phyloP scores from a whole-genome alignment of 495 filamentous ascomycete genomes.

The Tuber melanosporum region DNA sequence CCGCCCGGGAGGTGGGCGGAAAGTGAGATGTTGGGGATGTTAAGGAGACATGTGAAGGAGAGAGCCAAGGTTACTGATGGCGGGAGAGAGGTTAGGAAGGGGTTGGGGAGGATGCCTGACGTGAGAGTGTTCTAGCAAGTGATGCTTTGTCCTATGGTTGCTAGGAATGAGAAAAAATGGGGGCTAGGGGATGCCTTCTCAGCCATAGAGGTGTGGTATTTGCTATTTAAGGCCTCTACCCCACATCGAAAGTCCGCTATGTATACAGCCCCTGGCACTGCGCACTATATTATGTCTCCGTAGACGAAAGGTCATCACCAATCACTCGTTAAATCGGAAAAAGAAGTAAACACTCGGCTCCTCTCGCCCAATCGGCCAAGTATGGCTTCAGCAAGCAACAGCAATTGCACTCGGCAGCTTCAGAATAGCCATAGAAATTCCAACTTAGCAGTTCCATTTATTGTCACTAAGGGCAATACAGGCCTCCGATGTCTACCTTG shows the following conservation, averaged over 20 bases:
- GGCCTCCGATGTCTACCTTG: background rate
- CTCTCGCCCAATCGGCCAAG: background rate
- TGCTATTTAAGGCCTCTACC: background rate
- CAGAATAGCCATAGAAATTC: background rate
- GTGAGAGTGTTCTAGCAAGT: constrained; percentile 26
- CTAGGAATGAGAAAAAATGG: background rate
- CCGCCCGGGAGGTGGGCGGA: constrained; percentile 78
- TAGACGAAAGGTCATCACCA: background rate
- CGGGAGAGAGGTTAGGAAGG: constrained; percentile 7
- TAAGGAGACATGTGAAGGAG: constrained; percentile 69
- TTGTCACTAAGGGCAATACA: background rate
- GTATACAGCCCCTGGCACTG: background rate
- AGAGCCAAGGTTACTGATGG: constrained; percentile 29
- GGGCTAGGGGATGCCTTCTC: background rate
- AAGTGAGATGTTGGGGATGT: constrained; percentile 66
- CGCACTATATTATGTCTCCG: background rate
- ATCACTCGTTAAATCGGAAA: background rate
- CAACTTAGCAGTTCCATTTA: background rate
- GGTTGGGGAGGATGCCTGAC: constrained; percentile 39
- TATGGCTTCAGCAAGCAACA: background rate
- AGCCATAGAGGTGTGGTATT: background rate
- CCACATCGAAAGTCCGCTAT: background rate
- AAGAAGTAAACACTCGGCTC: background rate
- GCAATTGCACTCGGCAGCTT: background rate
- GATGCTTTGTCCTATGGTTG: background rate